Base-by-base conservation (phyloP, 805 yeast species). In the Tetrapisispora iriomotensis region DNA sequence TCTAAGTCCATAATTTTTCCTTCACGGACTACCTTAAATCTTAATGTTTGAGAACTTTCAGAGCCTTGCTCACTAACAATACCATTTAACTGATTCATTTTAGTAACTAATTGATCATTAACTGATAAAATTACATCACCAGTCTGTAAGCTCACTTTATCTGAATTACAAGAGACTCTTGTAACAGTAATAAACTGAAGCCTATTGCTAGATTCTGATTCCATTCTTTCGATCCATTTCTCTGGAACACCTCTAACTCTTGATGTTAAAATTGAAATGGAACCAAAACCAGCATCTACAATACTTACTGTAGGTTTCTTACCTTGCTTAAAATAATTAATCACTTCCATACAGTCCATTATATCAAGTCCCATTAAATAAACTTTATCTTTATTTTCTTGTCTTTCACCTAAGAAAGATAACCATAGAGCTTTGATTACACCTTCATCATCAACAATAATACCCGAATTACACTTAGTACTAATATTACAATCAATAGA, bases 201-300 rank as follows among this genome's bases (percentile, higher is more conserved):
- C 50, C 83, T 77, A 51, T 82, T 85, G 20, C 67, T 65, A 38
- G 75, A 71, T 24, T 69, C 71, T 20, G 71, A 67, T 56, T 84
- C 94, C 54, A 84, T 71, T 45, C 67, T 69, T 26, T 67, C 53
- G 44, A 88, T 81, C 94, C 94, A 86, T 31, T 75, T 75, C 49
- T 83, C 90, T 0, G 92, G 75, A 18, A 87, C 94, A n/a, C 94
- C 94, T 52, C 84, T 71, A 33, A 83, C 74, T 60, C 95, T 75
- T 2, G 94, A 94, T 52, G 76, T 80, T 20, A 77, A 71, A 19
- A 86, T 66, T 2, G 84, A 72, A 25, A 82, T 66, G 0, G 87
- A 68, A 13, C 73, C 71, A 49, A 85, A 77, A 51, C 85, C 96
- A 27, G 84, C 80, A 53, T 87, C 95, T 36, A 88, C 69, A 36